phyloP scores from a whole-genome alignment of 2,329 filamentous ascomycete genomes.

The Penicillium sp. region DNA sequence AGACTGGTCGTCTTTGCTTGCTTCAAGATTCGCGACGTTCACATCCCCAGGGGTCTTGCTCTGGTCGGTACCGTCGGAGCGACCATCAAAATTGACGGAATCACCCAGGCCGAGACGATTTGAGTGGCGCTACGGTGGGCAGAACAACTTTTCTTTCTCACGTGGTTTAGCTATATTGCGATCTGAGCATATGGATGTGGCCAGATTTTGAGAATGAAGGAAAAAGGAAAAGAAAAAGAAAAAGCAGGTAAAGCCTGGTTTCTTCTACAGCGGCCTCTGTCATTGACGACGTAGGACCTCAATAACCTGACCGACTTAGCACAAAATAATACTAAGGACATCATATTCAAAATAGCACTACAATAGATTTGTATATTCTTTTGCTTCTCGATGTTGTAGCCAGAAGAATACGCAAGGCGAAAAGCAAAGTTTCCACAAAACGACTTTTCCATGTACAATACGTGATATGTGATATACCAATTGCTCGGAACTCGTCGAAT shows the following conservation, averaged over 20 bases:
- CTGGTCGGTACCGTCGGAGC: conserved; percentile 50
- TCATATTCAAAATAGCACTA: neutral
- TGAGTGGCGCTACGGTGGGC: neutral
- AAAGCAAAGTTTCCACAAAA: neutral
- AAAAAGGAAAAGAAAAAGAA: neutral
- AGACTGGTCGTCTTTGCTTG: conserved; percentile 63
- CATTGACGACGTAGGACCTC: neutral
- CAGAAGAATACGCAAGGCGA: neutral
- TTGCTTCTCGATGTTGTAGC: neutral
- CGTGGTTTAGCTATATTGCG: neutral
- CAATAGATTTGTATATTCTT: neutral
- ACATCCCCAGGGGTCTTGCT: conserved; percentile 57
- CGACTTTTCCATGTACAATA: neutral
- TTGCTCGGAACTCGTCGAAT: too few relatives aligned
- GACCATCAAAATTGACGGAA: conserved; percentile 17
- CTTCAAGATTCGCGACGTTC: conserved; percentile 56
- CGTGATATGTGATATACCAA: neutral
- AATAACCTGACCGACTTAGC: neutral
- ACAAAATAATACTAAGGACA: neutral
- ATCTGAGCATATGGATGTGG: neutral
- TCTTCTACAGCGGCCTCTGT: neutral
- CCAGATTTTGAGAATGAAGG: neutral
- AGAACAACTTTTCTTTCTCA: too few relatives aligned
- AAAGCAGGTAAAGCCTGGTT: neutral
- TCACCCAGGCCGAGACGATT: conserved; percentile 9